A percentile compares a stretch with the other conserved stretches of the same genome.
These are phyloP conservation scores for Blastomyces percursus DNA, from an alignment of 2,329 filamentous ascomycete species.

Conservation along the genomic window DNA sequence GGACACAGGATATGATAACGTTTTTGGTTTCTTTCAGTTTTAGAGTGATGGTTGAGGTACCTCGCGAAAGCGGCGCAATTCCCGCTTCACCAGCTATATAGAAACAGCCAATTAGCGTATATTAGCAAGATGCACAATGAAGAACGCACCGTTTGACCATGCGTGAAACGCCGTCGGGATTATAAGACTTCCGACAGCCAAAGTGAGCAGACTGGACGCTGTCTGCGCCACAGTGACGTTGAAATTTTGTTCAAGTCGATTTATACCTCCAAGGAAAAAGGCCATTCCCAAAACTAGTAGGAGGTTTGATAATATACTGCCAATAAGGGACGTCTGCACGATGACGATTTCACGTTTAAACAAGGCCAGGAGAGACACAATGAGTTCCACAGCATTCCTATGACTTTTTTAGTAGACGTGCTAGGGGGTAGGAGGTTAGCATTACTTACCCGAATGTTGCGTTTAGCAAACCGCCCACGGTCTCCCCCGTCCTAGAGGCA, in stretches of 20 bases:
- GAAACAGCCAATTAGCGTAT: not conserved
- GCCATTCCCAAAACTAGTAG: slow-evolving; percentile 83
- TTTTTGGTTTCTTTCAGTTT: not conserved
- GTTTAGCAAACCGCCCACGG: slow-evolving; percentile 77
- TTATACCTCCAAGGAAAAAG: slow-evolving; percentile 78
- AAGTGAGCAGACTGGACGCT: slow-evolving; percentile 65
- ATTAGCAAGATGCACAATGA: slow-evolving; percentile 6
- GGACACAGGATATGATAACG: slow-evolving; percentile 1
- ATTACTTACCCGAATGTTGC: slow-evolving; percentile 60
- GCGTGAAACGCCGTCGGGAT: slow-evolving; percentile 78
- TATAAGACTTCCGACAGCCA: slow-evolving; percentile 71
- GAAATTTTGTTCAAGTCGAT: slow-evolving; percentile 73
- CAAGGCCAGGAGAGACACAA: slow-evolving; percentile 77
- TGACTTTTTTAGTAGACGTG: slow-evolving; percentile 1
- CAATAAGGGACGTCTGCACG: slow-evolving; percentile 85
- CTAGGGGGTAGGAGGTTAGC: not conserved
- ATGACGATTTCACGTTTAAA: slow-evolving; percentile 64
- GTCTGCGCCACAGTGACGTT: slow-evolving; percentile 89
- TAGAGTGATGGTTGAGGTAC: slow-evolving; percentile 9
- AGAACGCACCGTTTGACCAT: slow-evolving; percentile 34
- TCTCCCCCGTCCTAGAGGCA: slow-evolving; percentile 55
- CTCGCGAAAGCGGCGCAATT: slow-evolving; percentile 26
- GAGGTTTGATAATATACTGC: slow-evolving; percentile 83
- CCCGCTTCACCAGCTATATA: slow-evolving; percentile 19
- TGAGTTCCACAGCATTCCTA: slow-evolving; percentile 76